Evolutionary conservation across 169 alveolate genomes (phyloP), one percentile per base, ranked within the genome.

Genomic region (Amoebophrya sp.): DNA sequence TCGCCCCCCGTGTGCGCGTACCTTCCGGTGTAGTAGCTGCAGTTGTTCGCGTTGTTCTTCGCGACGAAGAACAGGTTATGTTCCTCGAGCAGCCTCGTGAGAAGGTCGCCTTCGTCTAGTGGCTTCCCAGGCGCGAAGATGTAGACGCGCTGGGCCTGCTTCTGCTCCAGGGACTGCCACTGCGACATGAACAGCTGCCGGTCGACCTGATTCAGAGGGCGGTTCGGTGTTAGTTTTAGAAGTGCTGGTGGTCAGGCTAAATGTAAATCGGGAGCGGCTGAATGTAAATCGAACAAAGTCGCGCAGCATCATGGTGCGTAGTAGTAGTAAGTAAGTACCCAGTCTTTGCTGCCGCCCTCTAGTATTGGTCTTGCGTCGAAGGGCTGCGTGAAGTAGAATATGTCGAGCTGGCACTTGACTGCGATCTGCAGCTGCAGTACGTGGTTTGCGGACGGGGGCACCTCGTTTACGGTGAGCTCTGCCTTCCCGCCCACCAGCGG

Each of bases 361-460:
- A 58, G 78, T 13, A 58, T 58, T 29, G 78, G 34, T 10, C 78
- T 58, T 16, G 78, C 78, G 23, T 92, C 93, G 89, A 92, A 94
- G 4, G 96, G 94, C 13, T 93, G 93, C 29, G 92, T 87, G 90
- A 94, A 94, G 92, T 93, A 94, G 90, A 93, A 93, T 41, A 92
- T 89, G 48, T 92, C 96, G 45, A 94, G 23, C 23, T 92, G 92
- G 42, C 94, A 91, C 91, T 93, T 93, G 70, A 94, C 92, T 13
- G 95, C 96, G n/a, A 92, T 94, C 95, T 93, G 93, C 40, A 41
- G 48, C 90, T 88, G 58, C 88, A 70, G 88, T 41, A 41, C 2
- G 78, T 58, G 78, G 4, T 16, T 2, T 29, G 78, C 78, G 38
- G 29, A 2, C 34, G 78, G 78, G 26, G 78, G 78, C 29, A 58